A percentile compares a stretch with the other conserved stretches of the same genome.
Evolutionary conservation across 805 yeast species (phyloP).

Genomic region (Jamesozyma gamospora): DNA sequence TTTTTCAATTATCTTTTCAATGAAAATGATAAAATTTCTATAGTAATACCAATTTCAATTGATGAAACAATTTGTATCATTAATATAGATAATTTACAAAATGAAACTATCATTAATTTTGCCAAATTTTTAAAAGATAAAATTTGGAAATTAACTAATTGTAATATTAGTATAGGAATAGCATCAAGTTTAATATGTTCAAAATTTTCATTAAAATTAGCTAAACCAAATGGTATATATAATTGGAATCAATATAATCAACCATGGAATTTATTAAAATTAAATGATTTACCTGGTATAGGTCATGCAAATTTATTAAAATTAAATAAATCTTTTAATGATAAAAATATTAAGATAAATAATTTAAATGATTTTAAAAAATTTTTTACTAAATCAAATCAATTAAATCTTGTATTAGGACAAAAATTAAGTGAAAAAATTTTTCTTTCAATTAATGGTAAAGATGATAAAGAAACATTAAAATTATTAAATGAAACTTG

Average conservation of each 20-base stretch:
- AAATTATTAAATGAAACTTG: conserved; percentile 41
- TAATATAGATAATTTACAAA: background rate
- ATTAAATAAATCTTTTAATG: conserved; percentile 24
- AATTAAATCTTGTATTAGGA: conserved; percentile 47
- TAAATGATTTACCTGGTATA: conserved; percentile 49
- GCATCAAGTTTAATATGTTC: conserved; percentile 68
- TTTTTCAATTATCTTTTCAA: conserved; percentile 57
- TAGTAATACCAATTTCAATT: conserved; percentile 72
- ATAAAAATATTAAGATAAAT: background rate
- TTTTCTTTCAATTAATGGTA: conserved; percentile 51
- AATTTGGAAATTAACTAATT: conserved; percentile 39
- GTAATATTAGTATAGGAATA: conserved; percentile 75
- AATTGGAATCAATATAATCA: conserved; percentile 28
- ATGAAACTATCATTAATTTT: background rate
- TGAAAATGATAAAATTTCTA: too few species aligned
- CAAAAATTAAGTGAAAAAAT: conserved; percentile 59
- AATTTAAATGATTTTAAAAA: conserved; percentile 31
- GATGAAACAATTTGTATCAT: conserved; percentile 66
- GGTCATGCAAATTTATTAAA: conserved; percentile 44
- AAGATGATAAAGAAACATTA: conserved; percentile 48
- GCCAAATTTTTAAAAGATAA: conserved; percentile 29
- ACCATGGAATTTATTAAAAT: conserved; percentile 21
- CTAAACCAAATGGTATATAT: conserved; percentile 68
- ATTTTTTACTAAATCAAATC: conserved; percentile 21
- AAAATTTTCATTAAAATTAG: conserved; percentile 56